Evolutionary conservation across 768 basidiomycete genomes (phyloP), one percentile per base, ranked within the genome.

Genomic region (Vishniacozyma victoriae): DNA sequence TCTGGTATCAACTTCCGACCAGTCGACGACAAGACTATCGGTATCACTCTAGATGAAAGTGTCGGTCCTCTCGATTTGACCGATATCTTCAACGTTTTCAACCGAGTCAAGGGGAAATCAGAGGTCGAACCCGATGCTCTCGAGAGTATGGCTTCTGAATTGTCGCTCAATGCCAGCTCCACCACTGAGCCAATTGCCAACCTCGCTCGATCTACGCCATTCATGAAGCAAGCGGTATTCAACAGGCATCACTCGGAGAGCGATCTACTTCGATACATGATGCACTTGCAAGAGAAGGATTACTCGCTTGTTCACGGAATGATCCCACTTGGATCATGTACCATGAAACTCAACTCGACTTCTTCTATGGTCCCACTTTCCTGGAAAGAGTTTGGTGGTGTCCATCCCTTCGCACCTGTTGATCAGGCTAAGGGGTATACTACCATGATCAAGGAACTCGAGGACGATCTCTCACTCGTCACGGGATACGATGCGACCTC

Each of bases 241-340:
- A 97, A 96, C 77, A 82, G 84, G 46, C 86, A 96, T 64, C 93
- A 97, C 70, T 93, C 91, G 4, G 95, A 99, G 76, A 99, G 95
- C 0, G 91, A 96, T 74, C 91, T 99, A 86, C 77, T 99, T 26
- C 89, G 95, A 29, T 95, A 96, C 73, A 87, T 97, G 64, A 82
- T 88, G 74, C 85, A 90, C 59, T 80, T 99, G 41, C 87, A 91
- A 52, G 83, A 83, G 29, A 97, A 97, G 75, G 95, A 99, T 68
- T 80, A 97, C 48, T 85, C 88, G 23, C 83, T 99, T 25, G 85
- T 87, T 7, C 95, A 99, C 70, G 82, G 88, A 37, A 96, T 97
- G 89, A 96, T 95, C 59, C 84, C 88, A 12, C 80, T 92, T 3
- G 91, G 91, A 48, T 91, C 88, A 70, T 92, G 91, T 73, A 93